phyloP scores from a whole-genome alignment of 2,329 filamentous ascomycete genomes.

The Chalaropsis thielavioides region DNA sequence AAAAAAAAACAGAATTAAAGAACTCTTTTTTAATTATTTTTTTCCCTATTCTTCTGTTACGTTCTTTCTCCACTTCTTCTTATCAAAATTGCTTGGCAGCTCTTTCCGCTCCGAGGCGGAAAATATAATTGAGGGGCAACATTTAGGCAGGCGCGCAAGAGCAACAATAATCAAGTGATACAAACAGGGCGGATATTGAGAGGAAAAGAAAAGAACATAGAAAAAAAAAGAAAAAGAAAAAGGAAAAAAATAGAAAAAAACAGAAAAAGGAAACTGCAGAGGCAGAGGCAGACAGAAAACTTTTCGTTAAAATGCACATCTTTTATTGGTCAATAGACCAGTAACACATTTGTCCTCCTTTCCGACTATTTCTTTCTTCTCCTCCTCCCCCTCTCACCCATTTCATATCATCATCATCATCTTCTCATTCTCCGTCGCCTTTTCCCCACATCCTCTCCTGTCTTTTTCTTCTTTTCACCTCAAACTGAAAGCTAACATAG shows the following conservation, averaged over 20 bases:
- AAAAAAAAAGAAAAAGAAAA: not conserved
- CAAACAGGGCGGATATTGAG: not conserved
- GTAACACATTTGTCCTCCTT: not conserved
- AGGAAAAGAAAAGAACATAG: not conserved
- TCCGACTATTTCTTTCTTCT: not conserved
- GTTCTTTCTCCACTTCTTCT: not conserved
- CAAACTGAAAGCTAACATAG: not conserved
- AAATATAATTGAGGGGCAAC: not conserved
- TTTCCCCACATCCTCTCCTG: not conserved
- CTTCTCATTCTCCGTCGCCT: not conserved
- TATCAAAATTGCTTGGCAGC: not conserved
- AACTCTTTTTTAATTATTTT: not conserved
- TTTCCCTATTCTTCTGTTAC: not conserved
- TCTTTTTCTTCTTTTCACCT: too few species aligned
- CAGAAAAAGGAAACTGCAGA: not conserved
- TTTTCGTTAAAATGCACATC: not conserved
- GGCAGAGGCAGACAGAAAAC: not conserved
- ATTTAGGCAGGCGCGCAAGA: too few species aligned
- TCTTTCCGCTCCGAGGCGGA: not conserved
- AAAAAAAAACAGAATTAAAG: too few species aligned
- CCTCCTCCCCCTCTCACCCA: not conserved
- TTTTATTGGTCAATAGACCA: not conserved
- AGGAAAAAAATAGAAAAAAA: not conserved
- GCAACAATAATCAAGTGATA: not conserved
- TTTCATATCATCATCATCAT: not conserved